Conservation (phyloP, 768 basidiomycete genomes). For the Suillus discolor region DNA sequence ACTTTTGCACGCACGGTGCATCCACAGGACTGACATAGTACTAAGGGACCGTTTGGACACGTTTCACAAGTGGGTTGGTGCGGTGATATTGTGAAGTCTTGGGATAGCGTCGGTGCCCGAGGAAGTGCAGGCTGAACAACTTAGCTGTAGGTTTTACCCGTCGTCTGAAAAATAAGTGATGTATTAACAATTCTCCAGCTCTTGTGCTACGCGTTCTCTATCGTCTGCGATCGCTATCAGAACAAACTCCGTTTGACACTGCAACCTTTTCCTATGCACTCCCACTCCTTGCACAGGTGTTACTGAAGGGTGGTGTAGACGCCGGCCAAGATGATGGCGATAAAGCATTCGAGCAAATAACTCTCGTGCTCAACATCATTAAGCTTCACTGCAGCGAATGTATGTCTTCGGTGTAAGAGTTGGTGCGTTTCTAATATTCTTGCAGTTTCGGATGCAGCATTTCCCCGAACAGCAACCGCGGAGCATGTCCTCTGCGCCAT, state of each 20-base stretch:
- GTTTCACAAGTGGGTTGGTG: constrained; percentile 72
- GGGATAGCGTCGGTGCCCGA: constrained; percentile 69
- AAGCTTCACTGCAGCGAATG: constrained; percentile 36
- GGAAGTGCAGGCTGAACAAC: constrained; percentile 69
- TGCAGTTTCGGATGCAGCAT: constrained; percentile 68
- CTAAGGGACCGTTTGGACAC: constrained; percentile 73
- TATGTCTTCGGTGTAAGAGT: constrained; percentile 16
- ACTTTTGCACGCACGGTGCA: too few species aligned
- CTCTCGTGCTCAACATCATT: constrained; percentile 54
- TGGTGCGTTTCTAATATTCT: constrained; percentile 20
- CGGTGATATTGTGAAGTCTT: constrained; percentile 80
- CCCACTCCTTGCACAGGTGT: too few species aligned
- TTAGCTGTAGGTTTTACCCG: constrained; percentile 39
- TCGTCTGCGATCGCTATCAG: too few species aligned
- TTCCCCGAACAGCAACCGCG: constrained; percentile 74
- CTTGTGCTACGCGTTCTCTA: too few species aligned
- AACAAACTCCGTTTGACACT: too few species aligned
- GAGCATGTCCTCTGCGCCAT: constrained; percentile 73
- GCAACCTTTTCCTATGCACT: too few species aligned
- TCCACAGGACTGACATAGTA: too few species aligned
- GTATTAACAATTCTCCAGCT: constrained; percentile 42
- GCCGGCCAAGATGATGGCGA: constrained; percentile 78
- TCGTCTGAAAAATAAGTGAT: neutral
- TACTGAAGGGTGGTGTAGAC: too few species aligned
- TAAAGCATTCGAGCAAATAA: constrained; percentile 78